Conservation (phyloP, 2,329 filamentous ascomycete species). For the Pseudocercospora ulei region DNA sequence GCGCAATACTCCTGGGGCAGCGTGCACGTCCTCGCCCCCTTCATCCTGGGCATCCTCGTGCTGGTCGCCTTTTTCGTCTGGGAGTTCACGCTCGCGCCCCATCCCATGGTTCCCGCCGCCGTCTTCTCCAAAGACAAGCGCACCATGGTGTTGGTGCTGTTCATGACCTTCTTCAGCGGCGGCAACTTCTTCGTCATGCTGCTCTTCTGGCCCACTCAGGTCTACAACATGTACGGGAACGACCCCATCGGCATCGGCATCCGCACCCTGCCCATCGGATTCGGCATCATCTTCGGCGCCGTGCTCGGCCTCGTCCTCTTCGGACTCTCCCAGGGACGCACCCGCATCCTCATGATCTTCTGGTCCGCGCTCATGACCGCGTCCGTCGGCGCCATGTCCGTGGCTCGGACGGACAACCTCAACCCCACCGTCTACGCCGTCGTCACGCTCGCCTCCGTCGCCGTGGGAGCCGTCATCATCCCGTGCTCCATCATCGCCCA, state of each 20-base stretch:
- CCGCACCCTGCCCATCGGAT: constrained; percentile 55
- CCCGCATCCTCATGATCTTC: constrained; percentile 51
- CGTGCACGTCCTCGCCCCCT: constrained; percentile 31
- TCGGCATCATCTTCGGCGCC: constrained; percentile 54
- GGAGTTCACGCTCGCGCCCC: constrained; percentile 29
- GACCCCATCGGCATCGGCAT: constrained; percentile 56
- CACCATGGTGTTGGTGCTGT: constrained; percentile 33
- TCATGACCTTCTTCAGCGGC: constrained; percentile 38
- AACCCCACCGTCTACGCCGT: constrained; percentile 37
- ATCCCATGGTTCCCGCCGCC: constrained; percentile 33
- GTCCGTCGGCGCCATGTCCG: constrained; percentile 34
- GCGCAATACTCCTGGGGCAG: constrained; percentile 21
- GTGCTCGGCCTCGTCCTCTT: constrained; percentile 51
- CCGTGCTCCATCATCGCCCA: constrained; percentile 57
- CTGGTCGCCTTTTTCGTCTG: constrained; percentile 32
- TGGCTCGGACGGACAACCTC: constrained; percentile 26
- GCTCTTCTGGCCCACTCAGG: constrained; percentile 55
- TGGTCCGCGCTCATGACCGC: constrained; percentile 57
- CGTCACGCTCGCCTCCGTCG: constrained; percentile 51
- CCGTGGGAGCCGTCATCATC: constrained; percentile 60
- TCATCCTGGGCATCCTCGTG: constrained; percentile 31
- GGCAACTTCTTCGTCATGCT: constrained; percentile 38
- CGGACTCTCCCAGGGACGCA: constrained; percentile 49
- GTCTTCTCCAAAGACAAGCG: constrained; percentile 31
- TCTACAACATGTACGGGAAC: constrained; percentile 53